Percentiles rank a stretch among this genome's conserved stretches.
Evolutionary conservation across 805 yeast genomes (phyloP).

Genomic region (Barnettozyma siamensis): DNA sequence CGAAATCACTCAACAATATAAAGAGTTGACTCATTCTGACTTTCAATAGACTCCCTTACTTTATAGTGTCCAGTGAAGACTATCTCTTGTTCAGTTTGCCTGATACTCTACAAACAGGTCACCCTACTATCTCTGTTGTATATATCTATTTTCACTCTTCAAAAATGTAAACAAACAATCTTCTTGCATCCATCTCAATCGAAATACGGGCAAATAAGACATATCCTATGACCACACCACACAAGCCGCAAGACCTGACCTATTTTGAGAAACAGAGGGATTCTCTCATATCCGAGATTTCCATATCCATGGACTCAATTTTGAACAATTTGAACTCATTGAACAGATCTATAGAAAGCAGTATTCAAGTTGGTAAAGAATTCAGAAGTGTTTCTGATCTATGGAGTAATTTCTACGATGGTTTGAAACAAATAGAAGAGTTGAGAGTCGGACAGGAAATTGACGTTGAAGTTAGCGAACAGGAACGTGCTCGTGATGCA

Average conservation of each 20-base stretch:
- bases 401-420: conserved; percentile 66
- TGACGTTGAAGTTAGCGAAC: neutral
- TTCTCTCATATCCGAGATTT: conserved; percentile 49
- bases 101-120: too few relatives aligned
- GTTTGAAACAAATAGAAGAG: conserved; percentile 30
- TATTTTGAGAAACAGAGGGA: conserved; percentile 59
- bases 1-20: too few relatives aligned
- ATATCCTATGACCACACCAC: neutral
- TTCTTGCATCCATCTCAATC: neutral
- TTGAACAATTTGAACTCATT: conserved; percentile 57
- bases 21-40: too few relatives aligned
- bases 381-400: conserved; percentile 65
- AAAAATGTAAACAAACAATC: too few relatives aligned
- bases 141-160: too few relatives aligned
- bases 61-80: too few relatives aligned
- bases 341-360: conserved; percentile 61
- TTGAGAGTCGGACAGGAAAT: conserved; percentile 10
- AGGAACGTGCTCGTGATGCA: conserved; percentile 3
- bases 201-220: neutral
- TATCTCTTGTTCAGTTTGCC: too few relatives aligned
- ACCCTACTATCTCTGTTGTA: too few relatives aligned
- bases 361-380: conserved; percentile 69
- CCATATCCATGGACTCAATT: conserved; percentile 58
- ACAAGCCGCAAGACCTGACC: conserved; percentile 16
- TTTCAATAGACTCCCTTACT: too few relatives aligned